Conservation (phyloP, 2,329 filamentous ascomycete genomes). For the Venturia carpophila region DNA sequence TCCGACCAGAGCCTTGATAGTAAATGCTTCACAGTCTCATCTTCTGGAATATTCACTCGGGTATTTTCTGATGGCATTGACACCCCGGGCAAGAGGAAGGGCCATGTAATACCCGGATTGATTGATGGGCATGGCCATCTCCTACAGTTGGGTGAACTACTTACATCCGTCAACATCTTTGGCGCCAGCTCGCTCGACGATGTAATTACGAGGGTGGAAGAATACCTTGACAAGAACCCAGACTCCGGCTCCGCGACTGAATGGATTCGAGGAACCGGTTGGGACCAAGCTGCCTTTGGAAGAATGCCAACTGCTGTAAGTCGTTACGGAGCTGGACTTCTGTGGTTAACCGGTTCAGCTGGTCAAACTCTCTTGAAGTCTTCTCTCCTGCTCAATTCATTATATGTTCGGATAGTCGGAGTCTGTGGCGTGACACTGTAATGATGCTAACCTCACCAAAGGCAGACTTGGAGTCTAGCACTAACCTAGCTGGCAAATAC, state of each 20-base stretch:
- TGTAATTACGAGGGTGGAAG: constrained; percentile 44
- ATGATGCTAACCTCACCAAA: constrained; percentile 23
- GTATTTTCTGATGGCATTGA: constrained; percentile 33
- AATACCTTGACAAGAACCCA: constrained; percentile 45
- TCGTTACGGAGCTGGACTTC: constrained; percentile 20
- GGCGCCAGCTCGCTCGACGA: constrained; percentile 49
- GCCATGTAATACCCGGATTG: constrained; percentile 57
- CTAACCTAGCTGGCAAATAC: constrained; percentile 47
- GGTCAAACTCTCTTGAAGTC: neutral
- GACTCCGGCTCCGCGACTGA: constrained; percentile 46
- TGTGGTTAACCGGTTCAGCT: neutral
- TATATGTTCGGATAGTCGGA: neutral
- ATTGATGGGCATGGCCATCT: constrained; percentile 67
- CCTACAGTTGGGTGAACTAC: constrained; percentile 57
- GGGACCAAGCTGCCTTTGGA: constrained; percentile 60
- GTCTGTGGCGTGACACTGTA: constrained; percentile 1
- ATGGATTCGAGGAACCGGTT: constrained; percentile 61
- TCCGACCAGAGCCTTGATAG: neutral
- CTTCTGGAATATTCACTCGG: constrained; percentile 43
- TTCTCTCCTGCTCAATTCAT: neutral
- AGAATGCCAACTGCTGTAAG: constrained; percentile 58
- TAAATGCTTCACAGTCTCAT: constrained; percentile 49
- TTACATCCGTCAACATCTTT: constrained; percentile 59
- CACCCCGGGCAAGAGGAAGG: constrained; percentile 24
- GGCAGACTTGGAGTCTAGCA: constrained; percentile 49